Percentiles rank a stretch among this genome's conserved stretches.
phyloP scores from a whole-genome alignment of 164 flowering plant species.

The Aristolochia fimbriata region DNA sequence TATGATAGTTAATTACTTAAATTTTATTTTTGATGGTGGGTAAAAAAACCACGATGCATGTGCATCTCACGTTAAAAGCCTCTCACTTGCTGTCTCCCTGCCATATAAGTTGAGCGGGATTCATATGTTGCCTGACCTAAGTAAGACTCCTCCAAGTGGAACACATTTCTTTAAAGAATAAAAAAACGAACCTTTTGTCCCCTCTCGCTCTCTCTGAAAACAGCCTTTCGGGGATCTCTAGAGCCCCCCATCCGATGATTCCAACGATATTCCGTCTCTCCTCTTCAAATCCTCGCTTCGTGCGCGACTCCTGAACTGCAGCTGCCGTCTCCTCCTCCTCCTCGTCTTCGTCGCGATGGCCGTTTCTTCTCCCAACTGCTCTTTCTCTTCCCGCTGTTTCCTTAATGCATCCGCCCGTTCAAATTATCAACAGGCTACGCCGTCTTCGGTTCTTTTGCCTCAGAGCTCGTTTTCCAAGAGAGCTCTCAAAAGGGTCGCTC shows the following conservation, averaged over 20 bases:
- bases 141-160: no score
- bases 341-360: constrained; percentile 2
- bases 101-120: no score
- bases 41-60: no score
- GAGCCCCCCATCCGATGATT: constrained; percentile 10
- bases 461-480: not conserved
- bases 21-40: no score
- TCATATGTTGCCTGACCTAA: no score
- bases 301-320: not conserved
- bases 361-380: constrained; percentile 9
- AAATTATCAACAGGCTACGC: no score
- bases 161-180: no score
- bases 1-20: no score
- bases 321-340: not conserved
- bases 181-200: no score
- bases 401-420: not conserved
- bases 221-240: constrained; percentile 21
- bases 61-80: no score
- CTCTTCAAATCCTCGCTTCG: not conserved
- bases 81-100: no score
- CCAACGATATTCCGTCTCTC: constrained; percentile 6
- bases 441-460: no score
- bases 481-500: constrained; percentile 7
- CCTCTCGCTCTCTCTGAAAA: not conserved
- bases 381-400: constrained; percentile 13